Evolutionary conservation across 129 eudicot species (phyloP), one percentile per base, ranked within the genome.

Genomic region (Saussurea involucrata): DNA sequence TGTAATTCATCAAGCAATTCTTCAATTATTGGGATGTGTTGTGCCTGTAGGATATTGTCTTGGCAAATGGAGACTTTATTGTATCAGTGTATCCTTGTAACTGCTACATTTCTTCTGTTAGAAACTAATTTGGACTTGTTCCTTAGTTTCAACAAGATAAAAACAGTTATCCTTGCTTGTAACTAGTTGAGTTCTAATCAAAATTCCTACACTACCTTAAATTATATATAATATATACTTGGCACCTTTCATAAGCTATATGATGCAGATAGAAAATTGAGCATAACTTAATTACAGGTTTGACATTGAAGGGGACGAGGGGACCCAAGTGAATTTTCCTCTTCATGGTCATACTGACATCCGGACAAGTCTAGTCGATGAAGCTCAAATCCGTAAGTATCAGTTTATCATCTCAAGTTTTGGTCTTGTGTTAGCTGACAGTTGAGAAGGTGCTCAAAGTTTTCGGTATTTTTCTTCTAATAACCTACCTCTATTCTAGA

Each of bases 271-370:
- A 33, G 27, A 18, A 68, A 68, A 18, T 31, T 53, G 42, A 66
- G 71, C 71, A 79, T 29, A 71, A 46, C 37, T 44, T 29, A 49
- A 49, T 67, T 42, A 76, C 86, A 92, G 99, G 95, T 92, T 92
- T 81, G 96, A 92, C 80, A 88, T 90, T 60, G 96, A 90, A 85
- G 97, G 87, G 49, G 95, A 89, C 71, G 94, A 86, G 4, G 96
- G 76, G 76, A 80, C 92, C 29, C 90, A 85, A 69, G 12, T 66
- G 42, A 81, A 82, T 63, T 80, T 74, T 63, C 74, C 82, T 71
- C 81, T 75, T 20, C 83, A 72, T 57, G 91, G 84, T 25, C 88
- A 85, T 58, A 80, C 85, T 18, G 83, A 85, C 73, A 80, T 80
- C 49, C 95, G 90, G 40, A 68, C 75, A 64, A 84, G 66, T 40